Evolutionary conservation across 345 rosid genomes (phyloP).

Genomic region (Raphanus raphanistrum): DNA sequence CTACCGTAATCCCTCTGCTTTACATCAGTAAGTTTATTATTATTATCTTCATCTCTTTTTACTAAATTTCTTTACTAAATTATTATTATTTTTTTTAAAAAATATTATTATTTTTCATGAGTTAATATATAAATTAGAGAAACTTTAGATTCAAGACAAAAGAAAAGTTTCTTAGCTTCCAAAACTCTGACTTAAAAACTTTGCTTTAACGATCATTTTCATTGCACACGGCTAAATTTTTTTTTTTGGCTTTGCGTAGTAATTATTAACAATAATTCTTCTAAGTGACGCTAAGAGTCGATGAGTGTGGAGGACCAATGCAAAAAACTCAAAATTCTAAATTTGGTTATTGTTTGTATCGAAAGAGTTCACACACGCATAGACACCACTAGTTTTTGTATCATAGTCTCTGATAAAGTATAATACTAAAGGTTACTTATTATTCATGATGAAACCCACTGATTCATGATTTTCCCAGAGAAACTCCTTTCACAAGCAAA

Average conservation of each 20-base stretch:
- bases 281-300: constrained; percentile 14
- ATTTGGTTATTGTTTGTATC: constrained; percentile 1
- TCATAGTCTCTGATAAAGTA: constrained; percentile 32
- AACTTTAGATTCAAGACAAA: constrained; percentile 4
- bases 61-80: neutral
- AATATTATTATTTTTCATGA: no score
- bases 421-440: constrained; percentile 1
- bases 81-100: no score
- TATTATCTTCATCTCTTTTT: no score
- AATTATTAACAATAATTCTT: constrained; percentile 6
- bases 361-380: neutral
- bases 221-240: constrained; percentile 19
- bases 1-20: constrained; percentile 62
- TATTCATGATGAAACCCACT: constrained; percentile 27
- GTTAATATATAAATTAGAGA: neutral
- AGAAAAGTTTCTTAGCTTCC: neutral
- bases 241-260: constrained; percentile 11
- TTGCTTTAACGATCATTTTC: constrained; percentile 38
- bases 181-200: constrained; percentile 34
- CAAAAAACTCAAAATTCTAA: neutral
- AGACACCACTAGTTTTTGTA: constrained; percentile 24
- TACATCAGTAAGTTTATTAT: constrained; percentile 54
- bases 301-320: neutral
- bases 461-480: neutral
- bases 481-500: constrained; percentile 19